These are phyloP conservation scores for Ascoidea tarda DNA, from an alignment of 805 yeast species.

Conservation along the genomic window DNA sequence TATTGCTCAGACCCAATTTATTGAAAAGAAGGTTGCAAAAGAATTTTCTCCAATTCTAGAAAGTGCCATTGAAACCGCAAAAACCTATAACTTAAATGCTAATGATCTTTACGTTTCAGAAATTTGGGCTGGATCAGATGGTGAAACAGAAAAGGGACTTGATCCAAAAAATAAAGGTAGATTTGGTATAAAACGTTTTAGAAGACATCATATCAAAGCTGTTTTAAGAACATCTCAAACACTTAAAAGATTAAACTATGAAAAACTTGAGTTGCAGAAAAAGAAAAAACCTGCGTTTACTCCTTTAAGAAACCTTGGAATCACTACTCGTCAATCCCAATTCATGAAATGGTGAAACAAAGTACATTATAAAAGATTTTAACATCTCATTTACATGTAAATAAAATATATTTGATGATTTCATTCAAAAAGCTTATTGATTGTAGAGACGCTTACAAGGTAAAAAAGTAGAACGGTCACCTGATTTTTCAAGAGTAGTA, in stretches of 20 bases:
- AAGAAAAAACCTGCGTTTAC: slow-evolving; percentile 35
- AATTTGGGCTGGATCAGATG: slow-evolving; percentile 90
- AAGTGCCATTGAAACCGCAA: slow-evolving; percentile 58
- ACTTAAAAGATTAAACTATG: slow-evolving; percentile 42
- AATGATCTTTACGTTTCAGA: slow-evolving; percentile 58
- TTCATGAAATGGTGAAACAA: too few species aligned
- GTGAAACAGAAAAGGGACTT: slow-evolving; percentile 49
- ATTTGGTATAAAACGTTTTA: slow-evolving; percentile 62
- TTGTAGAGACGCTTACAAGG: too few species aligned
- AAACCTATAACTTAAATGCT: slow-evolving; percentile 39
- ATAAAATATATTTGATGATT: too few species aligned
- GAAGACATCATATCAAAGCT: slow-evolving; percentile 70
- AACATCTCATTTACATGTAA: too few species aligned
- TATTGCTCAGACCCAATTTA: slow-evolving; percentile 85
- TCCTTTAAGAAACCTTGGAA: neutral
- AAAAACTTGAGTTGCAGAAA: slow-evolving; percentile 31
- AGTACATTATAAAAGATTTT: too few species aligned
- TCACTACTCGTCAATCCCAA: too few species aligned
- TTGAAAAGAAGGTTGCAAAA: slow-evolving; percentile 61
- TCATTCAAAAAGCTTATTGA: too few species aligned
- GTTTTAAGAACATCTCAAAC: slow-evolving; percentile 60
- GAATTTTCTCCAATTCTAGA: slow-evolving; percentile 68
- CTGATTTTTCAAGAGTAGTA: too few species aligned
- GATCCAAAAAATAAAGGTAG: slow-evolving; percentile 90
- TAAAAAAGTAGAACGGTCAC: too few species aligned